Conservation (phyloP, 2,329 filamentous ascomycete species). For the Calonectria pteridis region DNA sequence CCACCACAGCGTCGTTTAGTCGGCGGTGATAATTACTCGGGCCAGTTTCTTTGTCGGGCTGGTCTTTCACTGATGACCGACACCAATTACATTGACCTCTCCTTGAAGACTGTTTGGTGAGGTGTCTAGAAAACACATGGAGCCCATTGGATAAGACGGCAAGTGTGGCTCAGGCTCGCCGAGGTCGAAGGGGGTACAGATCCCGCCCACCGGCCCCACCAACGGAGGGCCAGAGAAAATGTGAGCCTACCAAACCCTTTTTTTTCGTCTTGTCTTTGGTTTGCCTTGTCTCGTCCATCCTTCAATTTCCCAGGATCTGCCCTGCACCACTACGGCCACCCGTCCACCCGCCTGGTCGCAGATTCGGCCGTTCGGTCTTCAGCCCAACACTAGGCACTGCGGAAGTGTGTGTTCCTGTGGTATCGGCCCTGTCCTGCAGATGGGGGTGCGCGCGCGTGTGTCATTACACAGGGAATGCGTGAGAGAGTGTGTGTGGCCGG, state of each 20-base stretch:
- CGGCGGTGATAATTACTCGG: constrained; percentile 4
- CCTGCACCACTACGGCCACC: constrained; percentile 29
- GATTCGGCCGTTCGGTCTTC: not conserved
- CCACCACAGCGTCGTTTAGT: constrained; percentile 13
- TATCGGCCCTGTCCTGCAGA: constrained; percentile 14
- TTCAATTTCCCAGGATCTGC: constrained; percentile 35
- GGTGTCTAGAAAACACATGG: not conserved
- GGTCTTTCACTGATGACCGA: constrained; percentile 11
- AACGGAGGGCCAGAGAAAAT: constrained; percentile 10
- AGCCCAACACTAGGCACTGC: not conserved
- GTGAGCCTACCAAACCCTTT: constrained; percentile 6
- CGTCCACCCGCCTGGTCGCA: constrained; percentile 1
- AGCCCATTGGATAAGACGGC: constrained; percentile 11
- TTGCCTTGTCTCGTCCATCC: constrained; percentile 29
- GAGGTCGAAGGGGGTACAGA: constrained; percentile 21
- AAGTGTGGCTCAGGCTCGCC: constrained; percentile 21
- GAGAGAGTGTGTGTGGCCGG: constrained; percentile 7
- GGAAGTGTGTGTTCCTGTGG: not conserved
- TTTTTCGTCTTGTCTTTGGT: constrained; percentile 13
- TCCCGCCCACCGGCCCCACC: constrained; percentile 21
- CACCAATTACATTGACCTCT: not conserved
- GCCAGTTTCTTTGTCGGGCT: not conserved
- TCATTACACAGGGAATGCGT: constrained; percentile 10
- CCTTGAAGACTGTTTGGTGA: not conserved
- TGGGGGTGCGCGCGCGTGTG: constrained; percentile 8